Percentiles rank a stretch among this genome's conserved stretches.
Conservation (phyloP, 495 filamentous ascomycete genomes). For the Talaromyces borbonicus region DNA sequence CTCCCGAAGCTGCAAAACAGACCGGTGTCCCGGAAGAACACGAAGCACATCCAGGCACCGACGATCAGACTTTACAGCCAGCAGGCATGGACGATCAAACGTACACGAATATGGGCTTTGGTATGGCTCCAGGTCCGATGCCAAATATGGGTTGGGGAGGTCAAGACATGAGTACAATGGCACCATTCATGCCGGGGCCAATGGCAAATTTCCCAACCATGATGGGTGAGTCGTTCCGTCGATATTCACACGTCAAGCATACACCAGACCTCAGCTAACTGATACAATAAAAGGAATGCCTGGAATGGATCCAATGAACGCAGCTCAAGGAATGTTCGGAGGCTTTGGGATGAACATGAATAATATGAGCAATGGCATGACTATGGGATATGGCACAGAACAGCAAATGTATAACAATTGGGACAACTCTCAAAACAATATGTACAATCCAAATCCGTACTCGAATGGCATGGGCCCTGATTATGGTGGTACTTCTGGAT, state of each 20-base stretch:
- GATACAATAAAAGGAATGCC: constrained; percentile 61
- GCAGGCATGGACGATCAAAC: constrained; percentile 12
- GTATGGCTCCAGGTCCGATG: constrained; percentile 38
- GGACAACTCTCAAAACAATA: constrained; percentile 51
- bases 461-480: constrained; percentile 78
- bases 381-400: constrained; percentile 59
- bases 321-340: constrained; percentile 79
- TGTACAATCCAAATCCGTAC: constrained; percentile 57
- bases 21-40: too few species aligned
- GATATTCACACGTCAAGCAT: neutral
- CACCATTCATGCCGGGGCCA: constrained; percentile 59
- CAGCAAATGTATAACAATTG: constrained; percentile 56
- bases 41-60: too few species aligned
- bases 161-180: constrained; percentile 65
- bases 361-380: constrained; percentile 83
- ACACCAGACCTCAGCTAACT: constrained; percentile 3
- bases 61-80: constrained; percentile 16
- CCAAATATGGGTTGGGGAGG: constrained; percentile 56
- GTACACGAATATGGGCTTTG: constrained; percentile 20
- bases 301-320: constrained; percentile 80
- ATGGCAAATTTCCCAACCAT: constrained; percentile 60
- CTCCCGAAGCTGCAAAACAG: constrained; percentile 12
- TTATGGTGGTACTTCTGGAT: constrained; percentile 78
- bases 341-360: constrained; percentile 87
- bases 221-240: constrained; percentile 58